Evolutionary conservation across 2,329 filamentous ascomycete species (phyloP).

Genomic region (Pseudocercospora vitis): DNA sequence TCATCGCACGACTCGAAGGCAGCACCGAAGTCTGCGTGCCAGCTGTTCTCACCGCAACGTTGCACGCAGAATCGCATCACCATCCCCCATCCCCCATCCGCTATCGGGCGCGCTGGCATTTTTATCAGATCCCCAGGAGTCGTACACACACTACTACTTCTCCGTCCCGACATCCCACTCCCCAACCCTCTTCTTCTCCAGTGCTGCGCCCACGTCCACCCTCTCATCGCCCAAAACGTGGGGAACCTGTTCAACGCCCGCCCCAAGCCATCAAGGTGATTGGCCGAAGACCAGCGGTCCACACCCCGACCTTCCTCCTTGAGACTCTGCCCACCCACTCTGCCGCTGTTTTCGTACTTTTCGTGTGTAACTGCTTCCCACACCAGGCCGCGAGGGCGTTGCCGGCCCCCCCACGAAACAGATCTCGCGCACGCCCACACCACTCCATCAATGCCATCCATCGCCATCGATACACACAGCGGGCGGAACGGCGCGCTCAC

Average conservation of each 20-base stretch:
- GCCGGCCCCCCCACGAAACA: slow-evolving; percentile 6
- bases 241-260: neutral
- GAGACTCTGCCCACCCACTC: slow-evolving; percentile 15
- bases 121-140: slow-evolving; percentile 2
- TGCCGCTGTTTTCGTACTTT: slow-evolving; percentile 11
- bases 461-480: slow-evolving; percentile 2
- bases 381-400: neutral
- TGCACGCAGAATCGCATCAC: neutral
- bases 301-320: slow-evolving; percentile 13
- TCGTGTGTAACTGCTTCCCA: slow-evolving; percentile 12
- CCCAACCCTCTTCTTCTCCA: slow-evolving; percentile 12
- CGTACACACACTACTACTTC: slow-evolving; percentile 7
- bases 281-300: slow-evolving; percentile 15
- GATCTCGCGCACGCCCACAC: slow-evolving; percentile 2
- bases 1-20: slow-evolving; percentile 11
- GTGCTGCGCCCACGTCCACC: too few relatives aligned
- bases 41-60: slow-evolving; percentile 12
- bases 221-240: too few relatives aligned
- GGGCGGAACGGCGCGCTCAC: slow-evolving; percentile 10
- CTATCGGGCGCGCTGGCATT: neutral
- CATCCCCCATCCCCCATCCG: too few relatives aligned
- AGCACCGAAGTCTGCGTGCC: neutral
- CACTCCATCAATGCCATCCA: slow-evolving; percentile 5
- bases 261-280: slow-evolving; percentile 24
- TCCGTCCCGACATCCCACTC: slow-evolving; percentile 18